phyloP scores from a whole-genome alignment of 306 rosid species.

The Vicia faba region DNA sequence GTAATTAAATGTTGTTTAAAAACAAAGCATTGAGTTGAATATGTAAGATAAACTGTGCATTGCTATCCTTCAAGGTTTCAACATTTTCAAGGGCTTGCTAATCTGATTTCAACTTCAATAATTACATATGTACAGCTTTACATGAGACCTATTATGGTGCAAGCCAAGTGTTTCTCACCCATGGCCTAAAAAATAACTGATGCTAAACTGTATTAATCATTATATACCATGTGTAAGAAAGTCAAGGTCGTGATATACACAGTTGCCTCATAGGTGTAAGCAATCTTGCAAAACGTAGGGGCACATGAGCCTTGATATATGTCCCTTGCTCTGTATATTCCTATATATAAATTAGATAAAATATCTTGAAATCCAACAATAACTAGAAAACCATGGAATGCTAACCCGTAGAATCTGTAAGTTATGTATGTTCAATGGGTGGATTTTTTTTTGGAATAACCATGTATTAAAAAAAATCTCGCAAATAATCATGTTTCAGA shows the following conservation, averaged over 20 bases:
- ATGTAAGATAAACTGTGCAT: constrained; percentile 11
- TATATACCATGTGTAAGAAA: constrained; percentile 27
- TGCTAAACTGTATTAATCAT: constrained; percentile 17
- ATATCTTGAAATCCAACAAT: constrained; percentile 26
- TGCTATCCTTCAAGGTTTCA: constrained; percentile 17
- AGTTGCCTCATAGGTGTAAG: constrained; percentile 91
- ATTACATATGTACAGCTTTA: constrained; percentile 36
- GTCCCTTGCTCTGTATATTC: constrained; percentile 89
- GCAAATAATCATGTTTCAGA: too few species aligned
- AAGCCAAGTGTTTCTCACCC: constrained; percentile 10
- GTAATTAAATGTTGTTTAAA: not conserved
- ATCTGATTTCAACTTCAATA: constrained; percentile 25
- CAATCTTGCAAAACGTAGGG: constrained; percentile 91
- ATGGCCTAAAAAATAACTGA: constrained; percentile 17
- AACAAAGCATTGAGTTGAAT: constrained; percentile 15
- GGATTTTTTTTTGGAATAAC: too few species aligned
- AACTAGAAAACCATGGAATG: constrained; percentile 6
- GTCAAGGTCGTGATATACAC: constrained; percentile 52
- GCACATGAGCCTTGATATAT: constrained; percentile 83
- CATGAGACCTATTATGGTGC: constrained; percentile 16
- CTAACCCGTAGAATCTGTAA: constrained; percentile 8
- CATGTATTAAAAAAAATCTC: too few species aligned
- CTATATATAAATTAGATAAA: constrained; percentile 42
- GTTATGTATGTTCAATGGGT: too few species aligned
- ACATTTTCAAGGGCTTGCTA: constrained; percentile 20